Base-by-base conservation (phyloP, 495 filamentous ascomycete species). In the Aspergillus bridgeri region DNA sequence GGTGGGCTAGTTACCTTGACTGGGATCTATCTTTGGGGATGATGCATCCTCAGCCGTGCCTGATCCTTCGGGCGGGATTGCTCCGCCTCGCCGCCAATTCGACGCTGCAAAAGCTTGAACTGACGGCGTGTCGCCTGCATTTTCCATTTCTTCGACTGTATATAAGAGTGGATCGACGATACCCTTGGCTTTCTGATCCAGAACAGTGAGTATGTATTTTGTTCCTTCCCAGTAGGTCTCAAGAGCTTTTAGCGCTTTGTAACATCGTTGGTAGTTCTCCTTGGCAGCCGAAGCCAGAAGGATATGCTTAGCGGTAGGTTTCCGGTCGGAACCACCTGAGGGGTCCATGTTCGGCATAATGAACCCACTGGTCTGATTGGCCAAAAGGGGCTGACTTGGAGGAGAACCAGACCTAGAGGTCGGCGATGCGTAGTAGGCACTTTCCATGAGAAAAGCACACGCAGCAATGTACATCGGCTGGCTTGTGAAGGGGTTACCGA, bases 401-500 rank as follows among this genome's bases (percentile, higher is more conserved):
- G 73, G 66, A 0, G 72, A 71, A 3, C 60, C 64, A 27, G 65
- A 60, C 20, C 67, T 52, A 1, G 74, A 76, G 2, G 73, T 69
- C n/a, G 74, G 70, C 3, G 63, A 73, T 0, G 73, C 65, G 54
- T 79, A 79, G 43, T 77, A 75, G n/a, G 74, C 83, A 17, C 87
- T 88, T 63, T 95, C 90, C 78, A 90, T 87, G 17, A 95, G 73
- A 61, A 95, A 95, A 5, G 89, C 89, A 65, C 89, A 92, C 6
- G 89, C 90, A 3, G 89, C 90, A 62, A 95, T 91, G 65, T 92
- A 95, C 65, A 95, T 91, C 11, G 90, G 90, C 70, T 95, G 90
- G 25, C 87, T 91, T 2, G 88, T 95, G 56, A 95, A 95, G 1
- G 90, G 90, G 55, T 92, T 93, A 9, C 89, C 89, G 50, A 89